These are phyloP conservation scores for Trametes cubensis DNA, from an alignment of 768 basidiomycete genomes.

Conservation along the genomic window DNA sequence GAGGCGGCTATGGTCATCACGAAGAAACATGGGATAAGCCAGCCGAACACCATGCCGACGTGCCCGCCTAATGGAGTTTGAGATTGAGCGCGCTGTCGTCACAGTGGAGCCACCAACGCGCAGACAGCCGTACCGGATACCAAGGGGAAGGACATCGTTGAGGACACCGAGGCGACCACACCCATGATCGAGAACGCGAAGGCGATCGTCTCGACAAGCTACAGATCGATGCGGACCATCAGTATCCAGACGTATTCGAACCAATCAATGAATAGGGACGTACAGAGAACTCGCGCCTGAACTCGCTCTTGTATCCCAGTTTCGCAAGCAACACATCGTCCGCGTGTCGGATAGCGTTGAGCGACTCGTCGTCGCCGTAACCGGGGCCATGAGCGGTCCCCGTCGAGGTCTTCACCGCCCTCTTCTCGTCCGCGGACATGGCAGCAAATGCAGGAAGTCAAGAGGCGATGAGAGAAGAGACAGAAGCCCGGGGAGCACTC, in stretches of 20 bases:
- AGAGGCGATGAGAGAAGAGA: slow-evolving; percentile 15
- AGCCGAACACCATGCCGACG: slow-evolving; percentile 77
- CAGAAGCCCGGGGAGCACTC: background rate
- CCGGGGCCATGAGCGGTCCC: slow-evolving; percentile 1
- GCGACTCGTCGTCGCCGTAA: slow-evolving; percentile 12
- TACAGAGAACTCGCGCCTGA: slow-evolving; percentile 75
- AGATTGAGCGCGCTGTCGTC: background rate
- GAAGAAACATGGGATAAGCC: slow-evolving; percentile 72
- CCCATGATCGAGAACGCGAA: slow-evolving; percentile 77
- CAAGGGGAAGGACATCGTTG: slow-evolving; percentile 66
- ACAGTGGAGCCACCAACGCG: background rate
- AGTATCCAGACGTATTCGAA: background rate
- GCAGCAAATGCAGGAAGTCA: background rate
- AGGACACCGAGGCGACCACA: slow-evolving; percentile 67
- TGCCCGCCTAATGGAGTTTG: slow-evolving; percentile 55
- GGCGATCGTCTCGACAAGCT: slow-evolving; percentile 64
- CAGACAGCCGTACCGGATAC: slow-evolving; percentile 50
- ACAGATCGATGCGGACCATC: background rate
- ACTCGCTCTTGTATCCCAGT: slow-evolving; percentile 73
- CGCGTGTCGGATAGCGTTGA: slow-evolving; percentile 38
- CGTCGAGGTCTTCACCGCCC: slow-evolving; percentile 16
- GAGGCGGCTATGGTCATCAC: slow-evolving; percentile 68
- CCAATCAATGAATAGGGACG: slow-evolving; percentile 23
- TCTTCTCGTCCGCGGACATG: slow-evolving; percentile 30
- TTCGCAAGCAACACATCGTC: slow-evolving; percentile 63